Base-by-base conservation (phyloP, 495 filamentous ascomycete genomes). In the Aspergillus ellipticus region DNA sequence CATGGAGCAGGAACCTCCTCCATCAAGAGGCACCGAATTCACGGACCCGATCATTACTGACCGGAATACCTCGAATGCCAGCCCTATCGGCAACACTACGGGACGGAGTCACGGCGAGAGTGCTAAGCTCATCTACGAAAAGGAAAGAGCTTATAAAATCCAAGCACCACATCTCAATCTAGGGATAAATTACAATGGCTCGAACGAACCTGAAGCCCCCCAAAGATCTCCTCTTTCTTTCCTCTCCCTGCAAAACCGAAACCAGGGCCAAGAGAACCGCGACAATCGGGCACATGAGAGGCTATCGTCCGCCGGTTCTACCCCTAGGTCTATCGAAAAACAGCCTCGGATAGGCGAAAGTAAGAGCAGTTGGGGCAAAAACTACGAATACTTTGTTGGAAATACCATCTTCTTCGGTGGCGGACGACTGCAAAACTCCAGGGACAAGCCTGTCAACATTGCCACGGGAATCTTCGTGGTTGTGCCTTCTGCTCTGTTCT, bases 311-410 rank as follows among this genome's bases (percentile, higher is more conserved):
- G 81, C 80, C 29, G 83, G 83, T 37, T 92, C 91, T 1, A 90
- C 92, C 13, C 89, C 89, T 15, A 60, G 55, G 13, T 74, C 75
- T 28, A 71, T 74, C 50, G 70, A 74, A 42, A 66, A 66, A 42
- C 56, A 57, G 20, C 48, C 50, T 29, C 62, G 55, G 13, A 56
- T 42, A 8, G 53, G 66, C 31, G 67, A 70, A 21, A 67, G 67
- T 15, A 51, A n/a, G n/a, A n/a, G 63, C 33, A 51, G 41, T 22
- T 61, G 82, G 35, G 89, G 87, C 42, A 83, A 79, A 56, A 96
- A 96, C 63, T 89, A 89, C 68, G 82, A 97, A 69, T 96, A 96
- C 71, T 96, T 96, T 63, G 79, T 85, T 35, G 94, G 95, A 37
- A 97, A 96, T 58, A 96, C 89, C 1, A 75, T 89, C 33, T 98